A percentile compares a stretch with the other conserved stretches of the same genome.
These are phyloP conservation scores for Lunasporangiospora selenospora DNA, from an alignment of 192 early-diverging fungal genomes.

Conservation along the genomic window DNA sequence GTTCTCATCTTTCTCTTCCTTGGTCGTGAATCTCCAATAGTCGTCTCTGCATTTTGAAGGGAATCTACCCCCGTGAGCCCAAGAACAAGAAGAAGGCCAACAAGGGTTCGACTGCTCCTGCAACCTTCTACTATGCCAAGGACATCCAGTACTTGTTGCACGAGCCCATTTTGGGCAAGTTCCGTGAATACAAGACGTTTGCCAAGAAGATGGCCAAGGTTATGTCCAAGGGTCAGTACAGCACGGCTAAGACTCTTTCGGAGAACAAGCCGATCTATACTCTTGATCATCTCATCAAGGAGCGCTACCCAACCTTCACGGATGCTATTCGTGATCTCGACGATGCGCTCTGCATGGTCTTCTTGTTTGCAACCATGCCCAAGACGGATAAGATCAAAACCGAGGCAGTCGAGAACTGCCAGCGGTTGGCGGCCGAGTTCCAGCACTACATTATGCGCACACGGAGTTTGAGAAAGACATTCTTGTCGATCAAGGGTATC, in stretches of 20 bases:
- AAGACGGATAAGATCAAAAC: conserved; percentile 64
- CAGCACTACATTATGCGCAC: conserved; percentile 89
- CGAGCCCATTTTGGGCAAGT: conserved; percentile 92
- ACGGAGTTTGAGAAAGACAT: conserved; percentile 83
- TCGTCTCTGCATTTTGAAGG: conserved; percentile 98
- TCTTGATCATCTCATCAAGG: conserved; percentile 93
- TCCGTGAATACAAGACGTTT: conserved; percentile 92
- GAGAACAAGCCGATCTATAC: conserved; percentile 83
- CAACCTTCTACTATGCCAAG: conserved; percentile 93
- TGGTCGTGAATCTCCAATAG: too few relatives aligned
- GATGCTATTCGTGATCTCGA: conserved; percentile 95
- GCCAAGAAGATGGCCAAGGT: conserved; percentile 88
- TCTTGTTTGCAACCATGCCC: conserved; percentile 92
- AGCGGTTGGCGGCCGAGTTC: conserved; percentile 88
- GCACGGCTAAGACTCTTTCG: conserved; percentile 77
- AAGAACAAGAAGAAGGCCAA: conserved; percentile 92
- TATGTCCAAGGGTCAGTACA: conserved; percentile 81
- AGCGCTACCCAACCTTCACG: conserved; percentile 93
- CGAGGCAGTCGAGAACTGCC: conserved; percentile 75
- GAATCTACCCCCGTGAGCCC: conserved; percentile 97
- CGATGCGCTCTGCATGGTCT: conserved; percentile 98
- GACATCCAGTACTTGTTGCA: conserved; percentile 95
- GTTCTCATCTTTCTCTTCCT: not conserved
- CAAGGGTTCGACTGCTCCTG: conserved; percentile 85
- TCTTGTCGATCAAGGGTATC: conserved; percentile 99